A percentile compares a stretch with the other conserved stretches of the same genome.
phyloP scores from a whole-genome alignment of 2,329 filamentous ascomycete species.

The Plectosphaerella cucumerina region DNA sequence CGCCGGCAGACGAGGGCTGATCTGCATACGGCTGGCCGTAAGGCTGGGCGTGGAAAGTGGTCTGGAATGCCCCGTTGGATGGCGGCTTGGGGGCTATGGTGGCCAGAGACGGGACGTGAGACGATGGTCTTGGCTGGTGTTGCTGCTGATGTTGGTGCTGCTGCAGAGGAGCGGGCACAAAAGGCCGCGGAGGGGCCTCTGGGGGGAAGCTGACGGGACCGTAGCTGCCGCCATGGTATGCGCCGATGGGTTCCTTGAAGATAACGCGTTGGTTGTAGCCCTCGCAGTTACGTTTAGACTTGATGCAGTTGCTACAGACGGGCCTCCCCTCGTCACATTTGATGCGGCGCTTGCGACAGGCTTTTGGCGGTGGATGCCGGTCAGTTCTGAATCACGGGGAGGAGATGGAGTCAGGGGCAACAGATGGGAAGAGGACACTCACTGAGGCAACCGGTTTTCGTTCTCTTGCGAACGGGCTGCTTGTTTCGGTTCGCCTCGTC shows the following conservation, averaged over 20 bases:
- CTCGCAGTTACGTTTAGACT: conserved; percentile 79
- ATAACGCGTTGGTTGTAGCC: conserved; percentile 78
- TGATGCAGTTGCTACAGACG: conserved; percentile 78
- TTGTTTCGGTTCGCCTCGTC: conserved; percentile 43
- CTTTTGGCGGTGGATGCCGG: conserved; percentile 39
- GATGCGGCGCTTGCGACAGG: conserved; percentile 90
- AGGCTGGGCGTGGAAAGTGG: conserved; percentile 18
- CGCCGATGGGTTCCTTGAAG: conserved; percentile 69
- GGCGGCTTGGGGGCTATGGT: conserved; percentile 51
- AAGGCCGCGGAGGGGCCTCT: conserved; percentile 39
- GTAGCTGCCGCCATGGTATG: conserved; percentile 46
- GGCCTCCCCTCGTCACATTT: conserved; percentile 93
- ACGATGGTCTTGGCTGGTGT: too few species aligned
- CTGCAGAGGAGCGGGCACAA: conserved; percentile 21
- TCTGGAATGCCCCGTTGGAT: conserved; percentile 27
- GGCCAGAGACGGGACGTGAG: conserved; percentile 27
- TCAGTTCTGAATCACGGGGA: background rate
- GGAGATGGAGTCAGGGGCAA: background rate
- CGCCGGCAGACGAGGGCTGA: background rate
- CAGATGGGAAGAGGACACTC: conserved; percentile 30
- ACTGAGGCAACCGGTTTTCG: conserved; percentile 92
- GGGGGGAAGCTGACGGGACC: conserved; percentile 40
- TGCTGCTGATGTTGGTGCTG: conserved; percentile 31
- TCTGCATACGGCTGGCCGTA: conserved; percentile 6
- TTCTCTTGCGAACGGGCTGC: conserved; percentile 59